Base-by-base conservation (phyloP, 2,329 filamentous ascomycete genomes). In the Epicoccum nigrum region DNA sequence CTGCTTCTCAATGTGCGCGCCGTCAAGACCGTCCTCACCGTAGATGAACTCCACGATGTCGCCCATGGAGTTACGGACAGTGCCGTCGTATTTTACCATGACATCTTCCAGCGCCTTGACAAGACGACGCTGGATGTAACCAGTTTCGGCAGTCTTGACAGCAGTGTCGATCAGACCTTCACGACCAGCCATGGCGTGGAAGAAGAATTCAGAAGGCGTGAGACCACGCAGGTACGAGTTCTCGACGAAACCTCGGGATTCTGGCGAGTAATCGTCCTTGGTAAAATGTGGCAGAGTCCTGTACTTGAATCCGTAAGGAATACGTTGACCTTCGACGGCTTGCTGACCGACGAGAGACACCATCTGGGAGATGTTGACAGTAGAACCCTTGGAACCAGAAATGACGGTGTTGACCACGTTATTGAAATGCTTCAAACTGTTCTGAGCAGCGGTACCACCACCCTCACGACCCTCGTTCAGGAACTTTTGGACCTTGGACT, bases 361-460 rank as follows among this genome's bases (percentile, higher is more conserved):
- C 94, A 99, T 99, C 76, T 99, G 94, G 13, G 95, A 97, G 65
- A 99, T 97, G 74, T 99, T 99, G 81, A 99, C 97, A 11, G 91
- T 93, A 2, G 94, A 97, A 73, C 94, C 94, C 81, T 99, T 99
- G 63, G 95, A 99, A 68, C 94, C 94, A 52, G 94, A 97, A 45
- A 87, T 86, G 54, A 95, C 92, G 90, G 97, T 99, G 69, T 92
- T 90, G 46, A 96, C 91, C 42, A 93, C 93, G 68, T 97, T 97
- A 82, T 99, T 99, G 66, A 89, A 81, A 75, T 97, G 91, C 78
- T 96, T 97, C 72, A 99, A 78, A 81, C 89, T 92, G 77, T 91
- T 88, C 75, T 95, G 90, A 0, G 94, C 96, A 42, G 87, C 89
- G 17, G 88, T 93, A 86, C 94, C 94, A 69, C 94, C 94, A 74